These are phyloP conservation scores for Phytophthora rubi DNA, from an alignment of 352 stramenopile species.

Conservation along the genomic window DNA sequence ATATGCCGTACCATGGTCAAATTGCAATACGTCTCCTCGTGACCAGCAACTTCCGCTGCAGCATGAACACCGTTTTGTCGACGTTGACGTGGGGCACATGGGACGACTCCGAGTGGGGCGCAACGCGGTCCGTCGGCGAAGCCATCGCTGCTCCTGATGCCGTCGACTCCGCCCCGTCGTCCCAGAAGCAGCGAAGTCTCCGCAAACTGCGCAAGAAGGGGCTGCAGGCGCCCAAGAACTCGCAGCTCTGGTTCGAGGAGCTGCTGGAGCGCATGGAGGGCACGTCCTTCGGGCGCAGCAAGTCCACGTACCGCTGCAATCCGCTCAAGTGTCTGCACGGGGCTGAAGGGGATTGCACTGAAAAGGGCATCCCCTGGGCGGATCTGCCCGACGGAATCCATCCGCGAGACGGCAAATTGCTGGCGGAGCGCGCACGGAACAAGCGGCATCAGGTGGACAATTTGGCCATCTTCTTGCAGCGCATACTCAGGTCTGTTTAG, in stretches of 20 bases:
- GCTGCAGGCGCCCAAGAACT: constrained; percentile 48
- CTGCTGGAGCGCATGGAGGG: constrained; percentile 62
- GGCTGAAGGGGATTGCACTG: neutral
- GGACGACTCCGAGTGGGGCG: constrained; percentile 49
- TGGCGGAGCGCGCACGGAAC: constrained; percentile 56
- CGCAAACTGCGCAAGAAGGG: constrained; percentile 62
- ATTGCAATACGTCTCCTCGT: neutral
- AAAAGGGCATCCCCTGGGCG: constrained; percentile 64
- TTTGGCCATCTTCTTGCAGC: constrained; percentile 70
- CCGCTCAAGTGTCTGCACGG: constrained; percentile 58
- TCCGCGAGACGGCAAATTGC: constrained; percentile 70
- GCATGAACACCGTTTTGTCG: constrained; percentile 80
- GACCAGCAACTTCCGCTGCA: constrained; percentile 1
- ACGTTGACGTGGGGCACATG: constrained; percentile 78
- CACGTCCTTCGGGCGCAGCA: constrained; percentile 41
- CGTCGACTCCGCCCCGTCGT: neutral
- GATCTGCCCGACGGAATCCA: constrained; percentile 71
- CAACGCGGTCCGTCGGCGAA: neutral
- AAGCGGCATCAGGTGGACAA: constrained; percentile 86
- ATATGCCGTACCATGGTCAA: constrained; percentile 1
- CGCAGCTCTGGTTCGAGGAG: constrained; percentile 79
- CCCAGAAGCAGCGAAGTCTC: constrained; percentile 41
- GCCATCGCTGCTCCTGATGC: neutral
- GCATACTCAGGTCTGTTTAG: constrained; percentile 55
- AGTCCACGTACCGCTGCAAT: constrained; percentile 63